These are phyloP conservation scores for Adansonia madagascariensis DNA, from an alignment of 441 rosid genomes.

Conservation along the genomic window DNA sequence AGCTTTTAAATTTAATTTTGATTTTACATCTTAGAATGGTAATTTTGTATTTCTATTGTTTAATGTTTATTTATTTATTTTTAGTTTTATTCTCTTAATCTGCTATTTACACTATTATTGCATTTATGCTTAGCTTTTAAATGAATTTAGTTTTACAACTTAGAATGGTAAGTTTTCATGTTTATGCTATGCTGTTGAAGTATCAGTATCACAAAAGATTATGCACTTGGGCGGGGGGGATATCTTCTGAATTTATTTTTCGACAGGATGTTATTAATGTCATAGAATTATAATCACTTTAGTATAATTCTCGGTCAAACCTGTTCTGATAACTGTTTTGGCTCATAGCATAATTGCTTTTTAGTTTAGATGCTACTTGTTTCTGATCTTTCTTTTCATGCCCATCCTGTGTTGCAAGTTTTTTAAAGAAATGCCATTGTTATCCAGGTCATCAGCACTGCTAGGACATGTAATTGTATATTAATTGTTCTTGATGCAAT, in stretches of 20 bases:
- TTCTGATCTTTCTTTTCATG: constrained; percentile 8
- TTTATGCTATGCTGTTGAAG: constrained; percentile 6
- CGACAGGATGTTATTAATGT: background rate
- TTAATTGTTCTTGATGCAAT: constrained; percentile 95
- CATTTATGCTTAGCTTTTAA: background rate
- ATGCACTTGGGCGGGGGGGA: background rate
- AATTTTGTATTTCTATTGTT: background rate
- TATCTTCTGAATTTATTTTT: background rate
- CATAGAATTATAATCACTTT: background rate
- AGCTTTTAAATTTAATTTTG: background rate
- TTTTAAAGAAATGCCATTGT: constrained; percentile 23
- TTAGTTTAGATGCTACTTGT: constrained; percentile 15
- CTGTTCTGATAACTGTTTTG: background rate
- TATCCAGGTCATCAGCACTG: constrained; percentile 91
- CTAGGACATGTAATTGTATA: constrained; percentile 96
- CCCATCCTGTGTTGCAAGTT: constrained; percentile 6
- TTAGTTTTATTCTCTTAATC: background rate
- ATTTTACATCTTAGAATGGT: constrained; percentile 11
- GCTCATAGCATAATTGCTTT: constrained; percentile 5
- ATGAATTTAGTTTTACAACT: constrained; percentile 11
- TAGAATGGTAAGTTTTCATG: background rate
- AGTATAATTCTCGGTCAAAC: background rate
- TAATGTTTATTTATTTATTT: background rate
- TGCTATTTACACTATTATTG: background rate
- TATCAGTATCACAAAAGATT: constrained; percentile 8